Conservation (phyloP, 176 grass and related monocot genomes). For the Stipa capillata region DNA sequence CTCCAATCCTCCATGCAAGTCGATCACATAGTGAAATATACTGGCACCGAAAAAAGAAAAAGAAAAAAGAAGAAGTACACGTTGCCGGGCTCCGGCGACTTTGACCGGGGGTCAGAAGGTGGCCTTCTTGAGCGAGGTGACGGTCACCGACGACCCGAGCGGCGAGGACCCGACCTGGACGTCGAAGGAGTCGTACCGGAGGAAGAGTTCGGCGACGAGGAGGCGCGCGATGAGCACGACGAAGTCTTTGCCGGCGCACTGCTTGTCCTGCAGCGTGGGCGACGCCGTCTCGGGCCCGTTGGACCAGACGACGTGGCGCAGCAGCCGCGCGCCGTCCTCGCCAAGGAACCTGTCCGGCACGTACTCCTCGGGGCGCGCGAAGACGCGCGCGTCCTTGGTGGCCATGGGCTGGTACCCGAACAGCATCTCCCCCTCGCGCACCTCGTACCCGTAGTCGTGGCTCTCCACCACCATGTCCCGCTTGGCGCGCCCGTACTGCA, state of each 20-base stretch:
- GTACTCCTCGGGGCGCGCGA: constrained; percentile 68
- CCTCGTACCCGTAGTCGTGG: constrained; percentile 85
- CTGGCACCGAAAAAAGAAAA: not conserved
- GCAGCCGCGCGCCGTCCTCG: constrained; percentile 48
- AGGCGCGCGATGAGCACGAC: constrained; percentile 86
- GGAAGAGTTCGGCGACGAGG: constrained; percentile 84
- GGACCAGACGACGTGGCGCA: constrained; percentile 86
- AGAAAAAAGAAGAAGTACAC: not conserved
- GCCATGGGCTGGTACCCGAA: constrained; percentile 99
- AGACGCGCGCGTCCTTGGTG: constrained; percentile 85
- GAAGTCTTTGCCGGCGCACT: constrained; percentile 97
- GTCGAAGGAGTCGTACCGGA: constrained; percentile 94
- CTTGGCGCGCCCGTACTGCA: constrained; percentile 91
- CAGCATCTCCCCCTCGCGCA: constrained; percentile 85
- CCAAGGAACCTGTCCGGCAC: constrained; percentile 78
- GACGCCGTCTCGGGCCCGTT: constrained; percentile 85
- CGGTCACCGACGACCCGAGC: constrained; percentile 75
- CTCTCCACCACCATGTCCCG: constrained; percentile 94
- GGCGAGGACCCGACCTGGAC: constrained; percentile 65
- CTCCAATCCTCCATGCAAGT: not conserved
- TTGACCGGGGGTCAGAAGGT: constrained; percentile 32
- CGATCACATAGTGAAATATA: not conserved
- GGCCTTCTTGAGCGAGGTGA: constrained; percentile 93
- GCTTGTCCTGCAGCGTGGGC: constrained; percentile 86
- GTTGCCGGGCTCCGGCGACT: not conserved